Base-by-base conservation (phyloP, 164 flowering plant species). In the Warburgia ugandensis region DNA sequence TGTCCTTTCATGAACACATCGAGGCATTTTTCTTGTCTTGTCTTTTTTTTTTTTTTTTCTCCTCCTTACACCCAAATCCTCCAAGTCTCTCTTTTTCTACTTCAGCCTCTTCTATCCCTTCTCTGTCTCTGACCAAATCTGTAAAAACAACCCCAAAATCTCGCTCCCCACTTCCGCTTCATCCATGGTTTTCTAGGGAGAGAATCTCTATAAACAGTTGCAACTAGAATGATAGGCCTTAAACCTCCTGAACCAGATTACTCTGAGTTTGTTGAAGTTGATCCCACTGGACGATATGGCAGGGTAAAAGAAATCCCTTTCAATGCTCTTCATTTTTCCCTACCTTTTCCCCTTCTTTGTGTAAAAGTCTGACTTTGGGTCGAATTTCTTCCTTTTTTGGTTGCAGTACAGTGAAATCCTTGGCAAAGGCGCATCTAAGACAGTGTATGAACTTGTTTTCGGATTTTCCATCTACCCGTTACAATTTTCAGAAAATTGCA, bases 231-330 rank as follows among this genome's bases (percentile, higher is more conserved):
- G 84, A 66, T 66, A 73, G 76, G 69, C 56, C 58, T 30, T 51
- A 5, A 60, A 39, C 66, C 50, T 12, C 45, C 54, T 55, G 83
- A 69, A 51, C 23, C 71, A 44, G 82, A 74, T 45, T 50, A 71
- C 33, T 56, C 53, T 45, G 91, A 80, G 51, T 87, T 74, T 68
- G 86, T 76, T 32, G 97, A 91, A 72, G 84, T 83, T 73, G 97
- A 91, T 82, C 97, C 97, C 13, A 76, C 94, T 40, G 95, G 97
- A 51, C 82, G 97, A 87, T 91, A 91, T 73, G 92, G 94, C 60
- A 77, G 94, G 74, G 96, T 52, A 27, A 14, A 35, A 79, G 71
- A 37, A 32, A n/a, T 21, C 3, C 31, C 2, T 20, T 48, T 30
- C 10, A 16, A n/a, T 26, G 7, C 5, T 38, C 22, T n/a, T 5